These are phyloP conservation scores for Pisolithus sp. DNA, from an alignment of 768 basidiomycete genomes.

Conservation along the genomic window DNA sequence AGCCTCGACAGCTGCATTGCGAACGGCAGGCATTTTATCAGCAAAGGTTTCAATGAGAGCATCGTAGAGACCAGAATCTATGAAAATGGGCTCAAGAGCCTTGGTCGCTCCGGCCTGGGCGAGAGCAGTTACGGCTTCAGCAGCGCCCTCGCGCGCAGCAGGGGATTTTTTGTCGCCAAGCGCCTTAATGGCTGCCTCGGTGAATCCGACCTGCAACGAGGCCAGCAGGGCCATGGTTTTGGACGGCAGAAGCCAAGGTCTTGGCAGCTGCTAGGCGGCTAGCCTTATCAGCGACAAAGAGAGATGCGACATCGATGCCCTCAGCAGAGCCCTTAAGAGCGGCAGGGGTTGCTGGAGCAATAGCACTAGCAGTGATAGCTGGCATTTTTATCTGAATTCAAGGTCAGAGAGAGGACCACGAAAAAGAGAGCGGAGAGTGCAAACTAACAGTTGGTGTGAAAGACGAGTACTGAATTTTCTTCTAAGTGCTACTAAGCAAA, in stretches of 20 bases:
- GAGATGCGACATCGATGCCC: constrained; percentile 63
- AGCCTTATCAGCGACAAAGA: constrained; percentile 84
- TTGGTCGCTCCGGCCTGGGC: constrained; percentile 65
- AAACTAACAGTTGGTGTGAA: constrained; percentile 30
- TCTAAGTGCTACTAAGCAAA: constrained; percentile 36
- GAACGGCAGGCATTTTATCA: constrained; percentile 88
- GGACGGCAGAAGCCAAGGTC: constrained; percentile 62
- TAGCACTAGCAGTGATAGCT: constrained; percentile 62
- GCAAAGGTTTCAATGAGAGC: constrained; percentile 88
- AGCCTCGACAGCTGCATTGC: constrained; percentile 79
- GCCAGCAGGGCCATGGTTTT: constrained; percentile 80
- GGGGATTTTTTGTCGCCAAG: constrained; percentile 94
- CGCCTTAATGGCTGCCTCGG: constrained; percentile 72
- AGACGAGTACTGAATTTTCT: constrained; percentile 28
- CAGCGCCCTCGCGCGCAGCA: constrained; percentile 85
- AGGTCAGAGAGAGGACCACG: background rate
- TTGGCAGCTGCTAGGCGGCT: constrained; percentile 66
- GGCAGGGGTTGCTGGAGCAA: constrained; percentile 53
- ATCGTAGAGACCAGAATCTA: constrained; percentile 80
- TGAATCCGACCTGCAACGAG: constrained; percentile 65
- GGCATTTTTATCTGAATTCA: constrained; percentile 66
- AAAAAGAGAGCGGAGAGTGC: background rate
- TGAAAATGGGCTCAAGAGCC: constrained; percentile 83
- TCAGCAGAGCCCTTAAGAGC: constrained; percentile 67
- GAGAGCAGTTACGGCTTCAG: constrained; percentile 59